phyloP scores from a whole-genome alignment of 805 yeast genomes.

The Candida endomychidarum region DNA sequence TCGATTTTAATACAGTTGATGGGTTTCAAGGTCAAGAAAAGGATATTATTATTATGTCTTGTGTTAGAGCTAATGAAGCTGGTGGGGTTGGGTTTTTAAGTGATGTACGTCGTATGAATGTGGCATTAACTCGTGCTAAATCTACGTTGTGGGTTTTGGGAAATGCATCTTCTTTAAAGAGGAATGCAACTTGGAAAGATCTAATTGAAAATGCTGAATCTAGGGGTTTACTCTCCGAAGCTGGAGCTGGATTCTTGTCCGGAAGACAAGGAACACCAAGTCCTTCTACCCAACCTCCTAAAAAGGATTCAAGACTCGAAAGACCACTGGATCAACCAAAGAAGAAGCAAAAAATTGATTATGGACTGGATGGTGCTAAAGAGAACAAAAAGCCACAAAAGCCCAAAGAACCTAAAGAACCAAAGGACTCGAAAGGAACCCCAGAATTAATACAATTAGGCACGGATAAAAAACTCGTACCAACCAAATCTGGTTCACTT shows the following conservation, averaged over 20 bases:
- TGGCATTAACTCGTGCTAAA: slow-evolving; percentile 91
- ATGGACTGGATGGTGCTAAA: too few relatives aligned
- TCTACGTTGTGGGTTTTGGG: slow-evolving; percentile 93
- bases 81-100: slow-evolving; percentile 81
- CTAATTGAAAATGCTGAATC: slow-evolving; percentile 64
- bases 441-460: too few relatives aligned
- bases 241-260: slow-evolving; percentile 40
- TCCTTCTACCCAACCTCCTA: too few relatives aligned
- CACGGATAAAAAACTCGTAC: too few relatives aligned
- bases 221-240: slow-evolving; percentile 38
- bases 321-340: too few relatives aligned
- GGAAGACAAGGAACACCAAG: too few relatives aligned
- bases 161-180: slow-evolving; percentile 59
- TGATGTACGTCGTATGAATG: slow-evolving; percentile 95
- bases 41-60: slow-evolving; percentile 88
- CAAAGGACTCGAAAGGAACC: neutral
- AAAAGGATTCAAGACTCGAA: too few relatives aligned
- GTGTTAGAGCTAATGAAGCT: slow-evolving; percentile 83
- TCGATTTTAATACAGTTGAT: slow-evolving; percentile 93
- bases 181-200: slow-evolving; percentile 71
- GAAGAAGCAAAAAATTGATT: too few relatives aligned
- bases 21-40: slow-evolving; percentile 93
- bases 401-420: neutral
- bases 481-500: neutral
- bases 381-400: too few relatives aligned